phyloP scores from a whole-genome alignment of 768 basidiomycete species.

The Roridomyces roridus region DNA sequence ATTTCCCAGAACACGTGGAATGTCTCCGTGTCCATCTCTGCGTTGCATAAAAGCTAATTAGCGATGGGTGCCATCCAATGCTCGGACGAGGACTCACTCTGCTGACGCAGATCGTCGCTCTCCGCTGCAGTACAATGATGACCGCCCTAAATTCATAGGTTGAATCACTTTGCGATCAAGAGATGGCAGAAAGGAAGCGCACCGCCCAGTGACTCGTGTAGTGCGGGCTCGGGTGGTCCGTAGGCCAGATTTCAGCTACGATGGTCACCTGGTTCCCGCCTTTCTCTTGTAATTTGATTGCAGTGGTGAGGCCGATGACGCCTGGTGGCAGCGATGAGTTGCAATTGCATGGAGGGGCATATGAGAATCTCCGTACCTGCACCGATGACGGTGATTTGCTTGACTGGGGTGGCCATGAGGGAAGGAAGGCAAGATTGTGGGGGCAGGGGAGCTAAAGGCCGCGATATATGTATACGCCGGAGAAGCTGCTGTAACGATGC shows the following conservation, averaged over 20 bases:
- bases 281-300: conserved; percentile 54
- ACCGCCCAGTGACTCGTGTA: conserved; percentile 69
- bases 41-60: not conserved
- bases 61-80: not conserved
- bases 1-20: conserved; percentile 60
- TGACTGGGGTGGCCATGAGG: too few species aligned
- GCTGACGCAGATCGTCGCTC: conserved; percentile 10
- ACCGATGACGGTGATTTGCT: too few species aligned
- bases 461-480: too few species aligned
- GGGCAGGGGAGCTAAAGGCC: too few species aligned
- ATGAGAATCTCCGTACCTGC: too few species aligned
- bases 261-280: conserved; percentile 54
- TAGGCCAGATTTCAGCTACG: conserved; percentile 57
- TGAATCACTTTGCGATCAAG: too few species aligned
- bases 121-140: conserved; percentile 51
- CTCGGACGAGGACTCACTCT: not conserved
- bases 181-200: conserved; percentile 21
- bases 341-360: too few species aligned
- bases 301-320: conserved; percentile 62
- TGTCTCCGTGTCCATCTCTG: conserved; percentile 61
- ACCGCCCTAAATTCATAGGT: conserved; percentile 49
- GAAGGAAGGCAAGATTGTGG: too few species aligned
- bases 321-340: conserved; percentile 37
- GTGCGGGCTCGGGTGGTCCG: conserved; percentile 52
- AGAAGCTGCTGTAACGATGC: too few species aligned